These are phyloP conservation scores for Drechslerella dactyloides DNA, from an alignment of 2,329 filamentous ascomycete species.

Conservation along the genomic window DNA sequence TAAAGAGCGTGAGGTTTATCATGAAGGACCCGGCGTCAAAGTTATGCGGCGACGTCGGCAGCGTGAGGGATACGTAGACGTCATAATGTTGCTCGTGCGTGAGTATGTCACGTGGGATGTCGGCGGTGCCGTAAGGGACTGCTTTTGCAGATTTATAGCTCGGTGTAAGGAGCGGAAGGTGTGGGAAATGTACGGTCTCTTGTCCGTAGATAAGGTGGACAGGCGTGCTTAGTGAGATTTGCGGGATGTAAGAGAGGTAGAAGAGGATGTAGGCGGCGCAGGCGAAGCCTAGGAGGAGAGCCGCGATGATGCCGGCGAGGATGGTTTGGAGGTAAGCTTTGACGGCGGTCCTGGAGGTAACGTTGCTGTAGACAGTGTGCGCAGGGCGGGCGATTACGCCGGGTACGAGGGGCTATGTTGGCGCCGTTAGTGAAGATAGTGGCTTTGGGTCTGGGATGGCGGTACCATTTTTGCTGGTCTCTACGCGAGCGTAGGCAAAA, in stretches of 20 bases:
- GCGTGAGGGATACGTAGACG: conserved; percentile 73
- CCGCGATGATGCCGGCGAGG: conserved; percentile 60
- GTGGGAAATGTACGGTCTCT: conserved; percentile 51
- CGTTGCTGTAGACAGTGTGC: conserved; percentile 47
- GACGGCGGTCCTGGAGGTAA: conserved; percentile 68
- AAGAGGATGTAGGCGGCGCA: conserved; percentile 70
- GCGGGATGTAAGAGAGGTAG: conserved; percentile 72
- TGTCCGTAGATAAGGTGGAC: conserved; percentile 72
- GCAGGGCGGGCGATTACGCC: conserved; percentile 11
- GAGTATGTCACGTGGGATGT: conserved; percentile 63
- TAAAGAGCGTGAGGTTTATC: conserved; percentile 76
- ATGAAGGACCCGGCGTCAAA: conserved; percentile 88
- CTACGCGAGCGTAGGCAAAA: no score
- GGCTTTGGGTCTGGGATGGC: background rate
- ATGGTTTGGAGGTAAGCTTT: conserved; percentile 68
- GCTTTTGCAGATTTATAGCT: conserved; percentile 16
- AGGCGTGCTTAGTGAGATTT: conserved; percentile 67
- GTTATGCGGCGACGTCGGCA: conserved; percentile 81
- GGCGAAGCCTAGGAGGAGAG: conserved; percentile 66
- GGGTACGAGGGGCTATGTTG: conserved; percentile 25
- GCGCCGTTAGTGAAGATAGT: conserved; percentile 11
- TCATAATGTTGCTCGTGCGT: conserved; percentile 82
- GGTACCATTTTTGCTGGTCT: conserved; percentile 38
- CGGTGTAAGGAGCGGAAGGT: conserved; percentile 17
- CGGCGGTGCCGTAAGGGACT: conserved; percentile 64